These are phyloP conservation scores for Cytauxzoon felis DNA, from an alignment of 169 alveolate species.

Conservation along the genomic window DNA sequence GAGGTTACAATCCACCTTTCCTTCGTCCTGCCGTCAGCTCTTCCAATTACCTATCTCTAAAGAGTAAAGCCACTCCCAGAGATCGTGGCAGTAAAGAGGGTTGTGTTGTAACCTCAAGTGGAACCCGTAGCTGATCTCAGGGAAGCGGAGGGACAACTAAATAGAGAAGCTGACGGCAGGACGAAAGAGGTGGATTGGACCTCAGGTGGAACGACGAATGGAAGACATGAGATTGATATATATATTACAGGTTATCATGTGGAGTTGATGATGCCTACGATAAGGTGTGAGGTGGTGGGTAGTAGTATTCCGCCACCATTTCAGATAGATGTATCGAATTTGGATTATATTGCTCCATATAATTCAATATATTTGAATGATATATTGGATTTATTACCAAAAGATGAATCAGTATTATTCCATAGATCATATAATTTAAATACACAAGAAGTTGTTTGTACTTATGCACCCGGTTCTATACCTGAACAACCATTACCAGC, in stretches of 20 bases:
- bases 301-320: slow-evolving; percentile 78
- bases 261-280: slow-evolving; percentile 74
- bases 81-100: no score
- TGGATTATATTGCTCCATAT: slow-evolving; percentile 74
- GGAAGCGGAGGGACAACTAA: no score
- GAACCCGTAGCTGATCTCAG: no score
- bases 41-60: no score
- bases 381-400: slow-evolving; percentile 70
- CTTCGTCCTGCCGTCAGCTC: no score
- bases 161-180: no score
- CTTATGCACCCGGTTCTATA: slow-evolving; percentile 78
- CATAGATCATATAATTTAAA: slow-evolving; percentile 68
- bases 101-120: no score
- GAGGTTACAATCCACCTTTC: no score
- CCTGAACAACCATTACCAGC: slow-evolving; percentile 81
- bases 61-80: no score
- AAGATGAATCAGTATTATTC: slow-evolving; percentile 75
- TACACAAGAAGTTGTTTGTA: slow-evolving; percentile 79
- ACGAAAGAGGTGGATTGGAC: no score
- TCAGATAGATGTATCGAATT: slow-evolving; percentile 77
- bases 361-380: slow-evolving; percentile 72
- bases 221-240: no score
- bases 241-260: slow-evolving; percentile 73
- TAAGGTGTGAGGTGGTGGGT: slow-evolving; percentile 79
- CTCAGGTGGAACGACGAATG: no score